Percentiles rank a stretch among this genome's conserved stretches.
Evolutionary conservation across 306 rosid species (phyloP).

Genomic region (Cicer arietinum): DNA sequence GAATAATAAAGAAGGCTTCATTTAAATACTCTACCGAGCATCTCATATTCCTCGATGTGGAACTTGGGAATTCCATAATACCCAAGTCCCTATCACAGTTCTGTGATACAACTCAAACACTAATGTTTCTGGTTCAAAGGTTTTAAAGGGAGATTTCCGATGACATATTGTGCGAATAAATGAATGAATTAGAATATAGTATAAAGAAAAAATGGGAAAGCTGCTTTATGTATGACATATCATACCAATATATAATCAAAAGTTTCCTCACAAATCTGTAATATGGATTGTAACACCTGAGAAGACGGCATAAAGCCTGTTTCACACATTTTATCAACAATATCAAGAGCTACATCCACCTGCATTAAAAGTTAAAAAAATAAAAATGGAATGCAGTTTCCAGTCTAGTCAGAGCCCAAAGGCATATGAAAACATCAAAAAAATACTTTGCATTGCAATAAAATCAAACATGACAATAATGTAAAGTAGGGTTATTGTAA

Average conservation of each 20-base stretch:
- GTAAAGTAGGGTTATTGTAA: slow-evolving; percentile 9
- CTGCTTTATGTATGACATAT: slow-evolving; percentile 18
- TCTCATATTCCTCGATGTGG: not conserved
- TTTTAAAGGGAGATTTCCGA: not conserved
- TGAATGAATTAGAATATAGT: slow-evolving; percentile 12
- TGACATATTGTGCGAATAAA: slow-evolving; percentile 10
- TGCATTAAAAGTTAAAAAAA: slow-evolving; percentile 46
- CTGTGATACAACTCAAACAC: slow-evolving; percentile 10
- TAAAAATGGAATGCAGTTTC: slow-evolving; percentile 11
- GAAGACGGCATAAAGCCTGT: slow-evolving; percentile 59
- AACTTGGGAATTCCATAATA: not conserved
- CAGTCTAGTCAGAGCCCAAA: slow-evolving; percentile 2
- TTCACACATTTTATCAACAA: slow-evolving; percentile 70
- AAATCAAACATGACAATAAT: not conserved
- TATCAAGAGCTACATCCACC: slow-evolving; percentile 75
- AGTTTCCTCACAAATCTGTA: slow-evolving; percentile 58
- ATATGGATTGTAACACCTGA: slow-evolving; percentile 55
- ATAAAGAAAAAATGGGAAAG: slow-evolving; percentile 17
- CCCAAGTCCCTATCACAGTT: not conserved
- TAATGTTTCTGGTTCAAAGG: slow-evolving; percentile 12
- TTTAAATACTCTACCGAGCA: not conserved
- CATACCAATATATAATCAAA: slow-evolving; percentile 76
- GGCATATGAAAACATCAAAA: slow-evolving; percentile 16
- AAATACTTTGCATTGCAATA: not conserved
- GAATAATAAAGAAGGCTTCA: slow-evolving; percentile 28